These are phyloP conservation scores for Emergomyces orientalis DNA, from an alignment of 2,329 filamentous ascomycete species.

Conservation along the genomic window DNA sequence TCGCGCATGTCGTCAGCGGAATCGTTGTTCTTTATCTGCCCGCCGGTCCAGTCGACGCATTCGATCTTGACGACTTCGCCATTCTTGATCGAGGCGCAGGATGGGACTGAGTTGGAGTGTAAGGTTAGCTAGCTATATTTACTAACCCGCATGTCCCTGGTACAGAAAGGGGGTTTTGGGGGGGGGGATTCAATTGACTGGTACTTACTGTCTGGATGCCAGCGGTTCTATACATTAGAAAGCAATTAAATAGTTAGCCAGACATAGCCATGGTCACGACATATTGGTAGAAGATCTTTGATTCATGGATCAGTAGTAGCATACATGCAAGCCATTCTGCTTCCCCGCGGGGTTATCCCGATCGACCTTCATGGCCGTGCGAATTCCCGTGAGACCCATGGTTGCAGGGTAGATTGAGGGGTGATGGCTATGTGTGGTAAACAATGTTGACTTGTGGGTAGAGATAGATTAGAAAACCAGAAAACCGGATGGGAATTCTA, in stretches of 20 bases:
- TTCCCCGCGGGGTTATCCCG: conserved; percentile 61
- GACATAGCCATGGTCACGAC: not conserved
- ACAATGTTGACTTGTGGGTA: not conserved
- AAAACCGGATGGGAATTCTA: not conserved
- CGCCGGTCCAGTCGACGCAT: conserved; percentile 70
- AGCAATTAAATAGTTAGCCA: conserved; percentile 11
- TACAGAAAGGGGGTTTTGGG: not conserved
- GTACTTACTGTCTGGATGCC: conserved; percentile 78
- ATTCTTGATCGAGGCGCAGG: conserved; percentile 61
- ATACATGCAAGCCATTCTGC: conserved; percentile 61
- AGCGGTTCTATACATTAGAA: conserved; percentile 58
- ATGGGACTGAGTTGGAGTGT: conserved; percentile 53
- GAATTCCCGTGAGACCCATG: conserved; percentile 44
- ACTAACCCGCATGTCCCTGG: not conserved
- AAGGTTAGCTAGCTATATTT: not conserved
- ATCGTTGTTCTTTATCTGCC: conserved; percentile 83
- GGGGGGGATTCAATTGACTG: too few species aligned
- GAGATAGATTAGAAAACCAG: not conserved
- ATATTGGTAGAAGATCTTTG: not conserved
- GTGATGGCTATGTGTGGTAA: not conserved
- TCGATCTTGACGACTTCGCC: conserved; percentile 89
- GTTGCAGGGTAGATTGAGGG: not conserved
- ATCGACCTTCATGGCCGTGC: conserved; percentile 64
- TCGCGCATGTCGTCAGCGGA: conserved; percentile 79
- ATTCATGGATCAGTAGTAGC: conserved; percentile 24